phyloP scores from a whole-genome alignment of 768 basidiomycete species.

The Leccinum truebloodii region DNA sequence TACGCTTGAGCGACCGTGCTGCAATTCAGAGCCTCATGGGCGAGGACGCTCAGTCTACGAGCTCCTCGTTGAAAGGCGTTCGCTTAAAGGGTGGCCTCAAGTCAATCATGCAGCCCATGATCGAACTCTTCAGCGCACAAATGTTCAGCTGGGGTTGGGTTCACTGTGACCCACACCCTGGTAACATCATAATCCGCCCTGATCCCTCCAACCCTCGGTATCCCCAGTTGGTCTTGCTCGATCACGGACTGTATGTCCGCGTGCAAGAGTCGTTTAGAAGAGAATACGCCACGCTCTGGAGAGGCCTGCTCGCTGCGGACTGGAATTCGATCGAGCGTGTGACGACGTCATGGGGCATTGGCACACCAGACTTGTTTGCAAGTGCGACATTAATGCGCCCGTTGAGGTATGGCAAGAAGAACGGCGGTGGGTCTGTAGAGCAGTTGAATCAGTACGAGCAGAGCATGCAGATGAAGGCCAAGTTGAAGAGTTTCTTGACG shows the following conservation, averaged over 20 bases:
- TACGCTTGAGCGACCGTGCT: conserved; percentile 64
- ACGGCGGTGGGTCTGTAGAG: too few species aligned
- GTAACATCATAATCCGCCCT: conserved; percentile 75
- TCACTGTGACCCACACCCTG: conserved; percentile 76
- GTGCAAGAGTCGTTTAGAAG: conserved; percentile 65
- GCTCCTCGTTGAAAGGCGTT: too few species aligned
- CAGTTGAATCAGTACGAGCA: conserved; percentile 48
- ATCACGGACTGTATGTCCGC: conserved; percentile 88
- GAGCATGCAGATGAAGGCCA: conserved; percentile 67
- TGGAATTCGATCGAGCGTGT: conserved; percentile 51
- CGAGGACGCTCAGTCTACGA: conserved; percentile 22
- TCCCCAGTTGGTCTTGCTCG: conserved; percentile 79
- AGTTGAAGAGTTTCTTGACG: conserved; percentile 60
- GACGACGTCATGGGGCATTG: conserved; percentile 66
- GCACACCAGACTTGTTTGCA: conserved; percentile 69
- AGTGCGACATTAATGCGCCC: too few species aligned
- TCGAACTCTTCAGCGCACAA: conserved; percentile 84
- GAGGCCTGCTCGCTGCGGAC: conserved; percentile 59
- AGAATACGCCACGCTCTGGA: conserved; percentile 82
- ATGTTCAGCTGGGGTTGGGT: conserved; percentile 94
- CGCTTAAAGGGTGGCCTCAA: conserved; percentile 58
- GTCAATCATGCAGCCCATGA: conserved; percentile 81
- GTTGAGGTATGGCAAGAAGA: too few species aligned
- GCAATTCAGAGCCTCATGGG: conserved; percentile 63
- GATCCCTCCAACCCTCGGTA: conserved; percentile 23